Evolutionary conservation across 805 yeast genomes (phyloP).

Genomic region (Metschnikowia picachoensis): DNA sequence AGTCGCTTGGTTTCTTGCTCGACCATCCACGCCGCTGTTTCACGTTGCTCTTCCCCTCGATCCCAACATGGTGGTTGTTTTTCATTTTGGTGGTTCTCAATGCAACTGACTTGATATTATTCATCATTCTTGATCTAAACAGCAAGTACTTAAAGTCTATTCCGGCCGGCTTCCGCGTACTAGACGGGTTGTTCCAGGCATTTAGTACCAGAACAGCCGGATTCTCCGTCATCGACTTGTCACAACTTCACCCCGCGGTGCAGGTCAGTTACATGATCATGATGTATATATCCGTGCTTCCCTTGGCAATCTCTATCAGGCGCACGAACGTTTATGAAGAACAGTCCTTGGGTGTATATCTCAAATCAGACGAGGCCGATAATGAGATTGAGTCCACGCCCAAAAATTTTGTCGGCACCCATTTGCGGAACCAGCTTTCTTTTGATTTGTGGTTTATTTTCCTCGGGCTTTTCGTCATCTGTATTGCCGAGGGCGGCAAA

Average conservation of each 20-base stretch:
- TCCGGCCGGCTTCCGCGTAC: conserved; percentile 62
- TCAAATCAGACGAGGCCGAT: conserved; percentile 30
- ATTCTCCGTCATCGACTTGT: conserved; percentile 65
- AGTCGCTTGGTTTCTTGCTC: conserved; percentile 77
- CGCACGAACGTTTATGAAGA: conserved; percentile 98
- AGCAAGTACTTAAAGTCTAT: conserved; percentile 45
- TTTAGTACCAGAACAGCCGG: conserved; percentile 95
- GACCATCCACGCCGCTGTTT: conserved; percentile 98
- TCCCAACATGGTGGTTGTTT: conserved; percentile 94
- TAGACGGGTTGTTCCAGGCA: conserved; percentile 88
- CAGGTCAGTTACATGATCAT: conserved; percentile 91
- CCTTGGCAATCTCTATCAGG: conserved; percentile 93
- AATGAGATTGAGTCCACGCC: conserved; percentile 41
- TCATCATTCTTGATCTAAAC: conserved; percentile 71
- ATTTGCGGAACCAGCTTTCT: conserved; percentile 85
- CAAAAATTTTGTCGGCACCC: conserved; percentile 72
- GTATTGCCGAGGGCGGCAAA: conserved; percentile 76
- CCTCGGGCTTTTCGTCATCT: conserved; percentile 78
- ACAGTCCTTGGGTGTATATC: conserved; percentile 89
- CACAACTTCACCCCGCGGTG: conserved; percentile 79
- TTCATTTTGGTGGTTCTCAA: conserved; percentile 70
- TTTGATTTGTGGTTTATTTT: conserved; percentile 94
- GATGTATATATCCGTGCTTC: conserved; percentile 98
- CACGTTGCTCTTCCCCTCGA: conserved; percentile 84
- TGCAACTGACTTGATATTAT: conserved; percentile 72